Conservation (phyloP, 108 stramenopile species). For the Pseudonitzschia multiseries region DNA sequence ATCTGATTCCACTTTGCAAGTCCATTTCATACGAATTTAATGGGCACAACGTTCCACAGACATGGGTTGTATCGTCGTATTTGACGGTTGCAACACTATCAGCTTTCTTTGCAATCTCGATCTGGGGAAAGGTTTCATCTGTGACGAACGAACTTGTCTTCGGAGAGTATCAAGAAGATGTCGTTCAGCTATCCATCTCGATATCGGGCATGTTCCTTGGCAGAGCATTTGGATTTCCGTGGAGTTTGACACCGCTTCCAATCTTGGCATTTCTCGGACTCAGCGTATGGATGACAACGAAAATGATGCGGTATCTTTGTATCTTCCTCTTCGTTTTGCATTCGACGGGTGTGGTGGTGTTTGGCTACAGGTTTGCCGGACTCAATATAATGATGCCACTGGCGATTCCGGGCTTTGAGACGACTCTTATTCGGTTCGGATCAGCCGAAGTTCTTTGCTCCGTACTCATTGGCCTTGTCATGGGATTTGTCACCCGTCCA, state of each 20-base stretch:
- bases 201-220: conserved; percentile 51
- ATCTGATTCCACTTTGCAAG: conserved; percentile 65
- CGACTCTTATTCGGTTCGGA: conserved; percentile 57
- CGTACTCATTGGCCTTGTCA: conserved; percentile 48
- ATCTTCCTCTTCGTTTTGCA: conserved; percentile 74
- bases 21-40: conserved; percentile 64
- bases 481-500: conserved; percentile 63
- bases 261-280: conserved; percentile 66
- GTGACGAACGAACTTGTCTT: conserved; percentile 52
- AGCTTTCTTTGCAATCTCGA: conserved; percentile 51
- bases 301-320: conserved; percentile 68
- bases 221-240: conserved; percentile 69
- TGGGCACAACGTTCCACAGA: conserved; percentile 58
- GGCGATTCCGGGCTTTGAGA: conserved; percentile 35
- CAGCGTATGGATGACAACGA: conserved; percentile 64
- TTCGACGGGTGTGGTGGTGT: conserved; percentile 53
- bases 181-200: conserved; percentile 64
- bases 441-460: conserved; percentile 42
- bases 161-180: conserved; percentile 84
- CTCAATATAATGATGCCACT: conserved; percentile 52
- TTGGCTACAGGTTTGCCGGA: conserved; percentile 71
- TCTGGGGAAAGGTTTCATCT: conserved; percentile 57
- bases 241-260: conserved; percentile 74
- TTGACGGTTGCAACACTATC: conserved; percentile 53
- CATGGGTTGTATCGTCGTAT: conserved; percentile 39